A percentile compares a stretch with the other conserved stretches of the same genome.
phyloP scores from a whole-genome alignment of 2,329 filamentous ascomycete species.

The Trichoderma oligosporum region DNA sequence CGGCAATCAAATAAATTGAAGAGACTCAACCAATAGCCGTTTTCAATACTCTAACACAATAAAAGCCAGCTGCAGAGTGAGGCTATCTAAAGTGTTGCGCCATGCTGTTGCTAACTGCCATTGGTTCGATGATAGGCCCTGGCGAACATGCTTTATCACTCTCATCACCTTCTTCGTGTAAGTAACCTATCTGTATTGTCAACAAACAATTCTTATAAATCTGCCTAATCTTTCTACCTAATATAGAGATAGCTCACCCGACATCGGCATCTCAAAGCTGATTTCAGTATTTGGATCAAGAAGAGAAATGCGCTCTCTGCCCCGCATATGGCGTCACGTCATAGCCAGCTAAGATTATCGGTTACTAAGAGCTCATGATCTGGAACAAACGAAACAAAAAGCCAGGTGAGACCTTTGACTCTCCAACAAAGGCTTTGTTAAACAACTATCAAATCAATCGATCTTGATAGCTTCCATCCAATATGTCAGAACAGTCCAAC shows the following conservation, averaged over 20 bases:
- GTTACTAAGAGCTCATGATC: not conserved
- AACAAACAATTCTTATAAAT: not conserved
- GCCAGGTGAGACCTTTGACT: not conserved
- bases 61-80: too few relatives aligned
- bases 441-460: not conserved
- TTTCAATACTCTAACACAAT: too few relatives aligned
- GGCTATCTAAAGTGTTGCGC: too few relatives aligned
- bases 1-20: too few relatives aligned
- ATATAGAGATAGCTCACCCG: not conserved
- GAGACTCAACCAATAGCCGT: too few relatives aligned
- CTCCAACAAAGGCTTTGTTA: not conserved
- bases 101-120: too few relatives aligned
- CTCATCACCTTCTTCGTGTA: too few relatives aligned
- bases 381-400: not conserved
- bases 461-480: not conserved
- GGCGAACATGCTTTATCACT: too few relatives aligned
- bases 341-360: constrained; percentile 1
- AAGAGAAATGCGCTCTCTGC: not conserved
- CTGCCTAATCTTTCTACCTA: not conserved
- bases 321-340: constrained; percentile 15
- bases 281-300: not conserved
- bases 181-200: too few relatives aligned
- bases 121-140: too few relatives aligned
- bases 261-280: not conserved
- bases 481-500: not conserved